These are phyloP conservation scores for Craspedostauros australis DNA, from an alignment of 108 stramenopile genomes.

Conservation along the genomic window DNA sequence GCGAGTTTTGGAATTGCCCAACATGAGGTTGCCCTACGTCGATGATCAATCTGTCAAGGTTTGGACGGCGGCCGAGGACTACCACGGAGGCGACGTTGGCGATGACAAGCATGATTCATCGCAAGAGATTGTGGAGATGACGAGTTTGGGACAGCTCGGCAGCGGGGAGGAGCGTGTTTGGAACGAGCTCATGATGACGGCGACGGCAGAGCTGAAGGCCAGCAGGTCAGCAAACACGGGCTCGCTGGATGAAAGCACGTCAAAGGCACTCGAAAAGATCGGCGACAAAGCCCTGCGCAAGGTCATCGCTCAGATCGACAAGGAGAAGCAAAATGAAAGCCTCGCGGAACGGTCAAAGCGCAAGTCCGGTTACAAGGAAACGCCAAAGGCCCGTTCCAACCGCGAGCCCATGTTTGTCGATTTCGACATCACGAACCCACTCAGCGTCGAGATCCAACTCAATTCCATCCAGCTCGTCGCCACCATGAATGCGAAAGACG, in stretches of 20 bases:
- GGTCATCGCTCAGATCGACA: slow-evolving; percentile 68
- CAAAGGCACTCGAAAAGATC: slow-evolving; percentile 36
- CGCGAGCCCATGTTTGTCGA: slow-evolving; percentile 70
- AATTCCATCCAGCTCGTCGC: slow-evolving; percentile 72
- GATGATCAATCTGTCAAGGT: slow-evolving; percentile 54
- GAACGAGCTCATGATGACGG: slow-evolving; percentile 56
- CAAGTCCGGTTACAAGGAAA: slow-evolving; percentile 26
- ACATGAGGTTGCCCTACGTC: slow-evolving; percentile 60
- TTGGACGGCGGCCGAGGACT: slow-evolving; percentile 28
- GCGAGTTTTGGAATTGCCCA: slow-evolving; percentile 66
- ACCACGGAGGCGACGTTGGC: slow-evolving; percentile 8
- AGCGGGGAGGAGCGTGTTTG: slow-evolving; percentile 39
- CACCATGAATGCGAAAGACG: slow-evolving; percentile 30
- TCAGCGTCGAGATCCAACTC: slow-evolving; percentile 52
- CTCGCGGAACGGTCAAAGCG: slow-evolving; percentile 53
- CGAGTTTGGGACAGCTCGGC: slow-evolving; percentile 1
- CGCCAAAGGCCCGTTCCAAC: slow-evolving; percentile 45
- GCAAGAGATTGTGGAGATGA: slow-evolving; percentile 12
- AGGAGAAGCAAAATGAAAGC: slow-evolving; percentile 51
- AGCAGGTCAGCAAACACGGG: slow-evolving; percentile 7
- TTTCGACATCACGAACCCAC: slow-evolving; percentile 55
- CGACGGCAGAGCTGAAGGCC: slow-evolving; percentile 56
- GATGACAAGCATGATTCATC: slow-evolving; percentile 21
- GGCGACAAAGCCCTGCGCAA: slow-evolving; percentile 46
- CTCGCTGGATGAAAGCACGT: slow-evolving; percentile 26